Conservation (phyloP, 2,329 filamentous ascomycete species). For the Hymenoscyphus repandus region DNA sequence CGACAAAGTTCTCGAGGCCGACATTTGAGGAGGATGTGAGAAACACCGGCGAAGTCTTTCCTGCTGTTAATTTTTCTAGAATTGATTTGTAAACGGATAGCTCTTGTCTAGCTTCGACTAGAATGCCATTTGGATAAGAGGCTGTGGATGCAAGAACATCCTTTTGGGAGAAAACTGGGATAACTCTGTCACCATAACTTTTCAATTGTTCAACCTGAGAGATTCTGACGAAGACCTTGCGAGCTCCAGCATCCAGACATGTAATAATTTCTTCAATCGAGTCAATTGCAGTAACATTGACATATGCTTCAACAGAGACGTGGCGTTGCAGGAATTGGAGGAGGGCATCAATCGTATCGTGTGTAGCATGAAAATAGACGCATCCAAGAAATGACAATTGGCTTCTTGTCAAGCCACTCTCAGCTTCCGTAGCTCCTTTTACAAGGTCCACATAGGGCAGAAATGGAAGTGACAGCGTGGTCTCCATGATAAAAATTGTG, state of each 20-base stretch:
- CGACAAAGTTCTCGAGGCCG: conserved; percentile 17
- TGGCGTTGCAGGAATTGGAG: conserved; percentile 43
- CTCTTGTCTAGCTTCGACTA: conserved; percentile 34
- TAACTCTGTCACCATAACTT: conserved; percentile 51
- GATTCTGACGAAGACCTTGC: conserved; percentile 74
- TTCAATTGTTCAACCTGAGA: conserved; percentile 58
- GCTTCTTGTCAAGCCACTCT: conserved; percentile 50
- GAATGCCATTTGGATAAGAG: conserved; percentile 29
- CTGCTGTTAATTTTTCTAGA: conserved; percentile 21
- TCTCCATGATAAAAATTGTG: conserved; percentile 47
- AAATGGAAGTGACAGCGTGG: conserved; percentile 58
- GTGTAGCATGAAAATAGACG: conserved; percentile 50
- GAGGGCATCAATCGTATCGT: conserved; percentile 25
- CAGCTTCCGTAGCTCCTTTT: conserved; percentile 40
- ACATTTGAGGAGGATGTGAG: conserved; percentile 14
- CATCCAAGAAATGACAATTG: conserved; percentile 56
- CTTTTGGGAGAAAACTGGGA: conserved; percentile 37
- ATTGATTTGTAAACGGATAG: conserved; percentile 33
- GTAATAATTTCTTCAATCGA: conserved; percentile 69
- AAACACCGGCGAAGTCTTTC: conserved; percentile 29
- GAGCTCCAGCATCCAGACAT: conserved; percentile 78
- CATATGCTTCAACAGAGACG: conserved; percentile 57
- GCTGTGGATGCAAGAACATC: conserved; percentile 4
- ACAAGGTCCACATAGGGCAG: conserved; percentile 52
- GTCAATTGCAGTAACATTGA: conserved; percentile 68